Conservation (phyloP, 495 filamentous ascomycete genomes). For the Friedmanniomyces simplex region DNA sequence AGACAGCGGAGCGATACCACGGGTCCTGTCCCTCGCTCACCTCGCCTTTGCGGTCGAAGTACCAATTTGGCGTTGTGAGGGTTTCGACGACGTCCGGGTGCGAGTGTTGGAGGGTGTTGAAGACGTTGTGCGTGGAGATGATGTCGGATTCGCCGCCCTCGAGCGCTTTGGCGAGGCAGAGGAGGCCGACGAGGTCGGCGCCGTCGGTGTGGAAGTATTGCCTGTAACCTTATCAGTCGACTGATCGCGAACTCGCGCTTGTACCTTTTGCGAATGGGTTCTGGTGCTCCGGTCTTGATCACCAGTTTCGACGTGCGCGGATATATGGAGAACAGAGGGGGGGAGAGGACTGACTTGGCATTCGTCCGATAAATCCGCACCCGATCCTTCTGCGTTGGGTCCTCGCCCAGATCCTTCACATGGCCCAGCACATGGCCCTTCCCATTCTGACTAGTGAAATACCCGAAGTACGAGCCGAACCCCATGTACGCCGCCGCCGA, state of each 20-base stretch:
- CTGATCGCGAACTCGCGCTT: too few species aligned
- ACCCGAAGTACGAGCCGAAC: conserved; percentile 74
- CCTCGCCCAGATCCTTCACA: conserved; percentile 81
- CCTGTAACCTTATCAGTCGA: conserved; percentile 29
- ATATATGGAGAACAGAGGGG: too few species aligned
- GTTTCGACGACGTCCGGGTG: conserved; percentile 69
- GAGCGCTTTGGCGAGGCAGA: conserved; percentile 68
- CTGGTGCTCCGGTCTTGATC: too few species aligned
- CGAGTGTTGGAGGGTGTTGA: conserved; percentile 64
- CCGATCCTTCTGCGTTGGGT: conserved; percentile 65
- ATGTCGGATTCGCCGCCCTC: conserved; percentile 82
- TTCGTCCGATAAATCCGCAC: conserved; percentile 86
- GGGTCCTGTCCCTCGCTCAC: conserved; percentile 60
- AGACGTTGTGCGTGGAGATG: conserved; percentile 68
- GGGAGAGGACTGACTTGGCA: conserved; percentile 34
- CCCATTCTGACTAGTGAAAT: conserved; percentile 77
- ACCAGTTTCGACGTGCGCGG: not conserved
- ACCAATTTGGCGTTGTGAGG: conserved; percentile 72
- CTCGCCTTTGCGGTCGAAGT: conserved; percentile 91
- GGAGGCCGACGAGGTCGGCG: conserved; percentile 71
- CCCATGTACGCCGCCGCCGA: conserved; percentile 84
- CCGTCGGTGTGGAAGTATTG: conserved; percentile 80
- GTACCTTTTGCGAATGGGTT: too few species aligned
- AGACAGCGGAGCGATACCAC: conserved; percentile 60
- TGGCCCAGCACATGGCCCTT: conserved; percentile 84